Conservation (phyloP, 495 filamentous ascomycete species). For the Glarea lozoyensis region DNA sequence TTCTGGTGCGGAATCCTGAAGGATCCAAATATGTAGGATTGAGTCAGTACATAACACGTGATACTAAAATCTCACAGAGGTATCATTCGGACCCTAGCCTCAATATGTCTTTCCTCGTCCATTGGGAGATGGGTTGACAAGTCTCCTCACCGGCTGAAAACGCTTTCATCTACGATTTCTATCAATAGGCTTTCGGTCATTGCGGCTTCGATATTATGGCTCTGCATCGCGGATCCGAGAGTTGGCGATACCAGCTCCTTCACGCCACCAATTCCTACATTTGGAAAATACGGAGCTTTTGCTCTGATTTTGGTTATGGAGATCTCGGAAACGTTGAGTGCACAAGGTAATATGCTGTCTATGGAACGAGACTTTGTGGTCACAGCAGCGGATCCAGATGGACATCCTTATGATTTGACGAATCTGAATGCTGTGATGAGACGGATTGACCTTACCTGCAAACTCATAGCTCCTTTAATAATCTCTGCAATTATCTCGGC, state of each 20-base stretch:
- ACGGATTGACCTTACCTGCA: slow-evolving; percentile 64
- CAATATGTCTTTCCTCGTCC: slow-evolving; percentile 29
- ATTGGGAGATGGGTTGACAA: slow-evolving; percentile 39
- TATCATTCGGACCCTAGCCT: slow-evolving; percentile 26
- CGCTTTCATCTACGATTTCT: slow-evolving; percentile 30
- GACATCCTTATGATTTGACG: slow-evolving; percentile 28
- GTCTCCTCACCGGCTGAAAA: slow-evolving; percentile 32
- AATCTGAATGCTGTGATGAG: slow-evolving; percentile 57
- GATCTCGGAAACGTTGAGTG: slow-evolving; percentile 47
- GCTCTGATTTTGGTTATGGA: slow-evolving; percentile 37
- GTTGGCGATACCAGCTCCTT: neutral
- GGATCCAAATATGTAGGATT: slow-evolving; percentile 9
- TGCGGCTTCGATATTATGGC: slow-evolving; percentile 39
- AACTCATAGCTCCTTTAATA: slow-evolving; percentile 52
- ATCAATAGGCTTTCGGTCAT: slow-evolving; percentile 39
- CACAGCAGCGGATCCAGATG: slow-evolving; percentile 25
- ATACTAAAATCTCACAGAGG: slow-evolving; percentile 23
- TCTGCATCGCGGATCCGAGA: slow-evolving; percentile 25
- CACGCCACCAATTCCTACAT: neutral
- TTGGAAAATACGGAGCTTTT: slow-evolving; percentile 30
- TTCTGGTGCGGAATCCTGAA: slow-evolving; percentile 8
- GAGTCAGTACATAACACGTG: slow-evolving; percentile 14
- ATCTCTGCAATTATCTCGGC: slow-evolving; percentile 41
- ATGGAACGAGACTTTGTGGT: slow-evolving; percentile 62
- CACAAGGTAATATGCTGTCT: slow-evolving; percentile 48